Evolutionary conservation across 2,329 filamentous ascomycete species (phyloP), one percentile per base, ranked within the genome.

Genomic region (Coniosporium tulheliwenetii): DNA sequence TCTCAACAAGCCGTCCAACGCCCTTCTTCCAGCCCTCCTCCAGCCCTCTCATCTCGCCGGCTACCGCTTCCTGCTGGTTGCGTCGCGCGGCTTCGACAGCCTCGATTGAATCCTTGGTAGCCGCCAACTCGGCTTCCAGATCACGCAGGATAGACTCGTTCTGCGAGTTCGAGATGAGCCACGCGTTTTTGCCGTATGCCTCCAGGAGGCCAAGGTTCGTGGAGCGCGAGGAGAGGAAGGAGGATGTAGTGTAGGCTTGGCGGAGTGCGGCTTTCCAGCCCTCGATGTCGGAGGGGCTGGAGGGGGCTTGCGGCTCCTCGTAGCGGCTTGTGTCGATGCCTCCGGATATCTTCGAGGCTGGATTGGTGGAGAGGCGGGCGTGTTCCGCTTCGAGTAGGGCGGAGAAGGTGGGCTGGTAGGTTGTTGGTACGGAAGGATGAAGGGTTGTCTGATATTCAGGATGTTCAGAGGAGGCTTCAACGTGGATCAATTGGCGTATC

Each of bases 151-250:
- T 72, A 36, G 75, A 74, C 62, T 95, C 89, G 14, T 86, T 60
- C 49, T 83, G 77, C 50, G 79, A 75, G 60, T 98, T 98, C 5
- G 76, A 76, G 8, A 93, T 72, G 41, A 98, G 69, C 89, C 91
- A 96, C 8, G 85, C 81, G 59, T 94, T 94, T 63, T 85, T 85
- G 49, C 89, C 91, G 59, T 79, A 79, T 39, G 70, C 70, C 52
- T 91, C 83, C 14, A 94, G 73, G n/a, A 94, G 69, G 1, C 69
- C 65, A 13, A 94, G 73, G 59, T 79, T 76, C 36, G 70, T 67
- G 39, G 71, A 59, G 19, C 75, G 64, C 39, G 63, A 64, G 2
- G 66, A 60, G 15, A 81, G 62, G 54, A 81, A 78, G 3, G 71
- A 67, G 34, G 68, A 69, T 39, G 69, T 69, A 0, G 68, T 68